These are phyloP conservation scores for Microdochium trichocladiopsis DNA, from an alignment of 2,329 filamentous ascomycete genomes.

Conservation along the genomic window DNA sequence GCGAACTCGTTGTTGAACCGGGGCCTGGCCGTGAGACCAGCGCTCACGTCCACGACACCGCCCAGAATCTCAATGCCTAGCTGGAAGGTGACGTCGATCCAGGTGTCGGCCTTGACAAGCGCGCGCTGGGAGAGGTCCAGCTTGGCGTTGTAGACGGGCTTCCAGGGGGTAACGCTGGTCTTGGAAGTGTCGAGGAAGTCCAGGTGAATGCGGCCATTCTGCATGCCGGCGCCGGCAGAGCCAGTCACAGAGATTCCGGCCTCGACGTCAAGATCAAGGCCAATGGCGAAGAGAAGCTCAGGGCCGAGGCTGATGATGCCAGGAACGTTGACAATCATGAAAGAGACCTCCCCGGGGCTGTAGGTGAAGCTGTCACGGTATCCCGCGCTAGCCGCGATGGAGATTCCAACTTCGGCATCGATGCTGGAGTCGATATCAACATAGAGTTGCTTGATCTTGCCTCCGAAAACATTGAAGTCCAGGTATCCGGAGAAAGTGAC, in stretches of 20 bases:
- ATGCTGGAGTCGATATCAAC: conserved; percentile 13
- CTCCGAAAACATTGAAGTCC: conserved; percentile 10
- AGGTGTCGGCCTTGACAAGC: conserved; percentile 12
- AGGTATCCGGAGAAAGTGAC: conserved; percentile 13
- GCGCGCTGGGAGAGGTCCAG: conserved; percentile 16
- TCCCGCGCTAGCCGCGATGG: conserved; percentile 8
- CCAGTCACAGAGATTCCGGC: conserved; percentile 7
- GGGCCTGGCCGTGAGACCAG: conserved; percentile 15
- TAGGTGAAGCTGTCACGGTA: conserved; percentile 9
- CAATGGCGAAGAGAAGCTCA: conserved; percentile 8
- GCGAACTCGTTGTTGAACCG: conserved; percentile 16
- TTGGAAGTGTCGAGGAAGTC: conserved; percentile 18
- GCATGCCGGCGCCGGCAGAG: conserved; percentile 10
- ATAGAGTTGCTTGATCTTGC: conserved; percentile 10
- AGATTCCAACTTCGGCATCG: conserved; percentile 8
- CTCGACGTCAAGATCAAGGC: conserved; percentile 6
- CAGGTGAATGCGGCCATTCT: conserved; percentile 17
- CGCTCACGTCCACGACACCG: conserved; percentile 15
- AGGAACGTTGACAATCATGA: conserved; percentile 8
- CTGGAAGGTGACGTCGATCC: conserved; percentile 11
- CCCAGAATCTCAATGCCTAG: conserved; percentile 14
- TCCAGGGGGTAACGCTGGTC: conserved; percentile 12
- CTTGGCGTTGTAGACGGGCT: conserved; percentile 22
- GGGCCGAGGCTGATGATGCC: conserved; percentile 6
- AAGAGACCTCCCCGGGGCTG: conserved; percentile 9